Conservation (phyloP, 1,284 basidiomycete genomes). For the Pterula multifida region DNA sequence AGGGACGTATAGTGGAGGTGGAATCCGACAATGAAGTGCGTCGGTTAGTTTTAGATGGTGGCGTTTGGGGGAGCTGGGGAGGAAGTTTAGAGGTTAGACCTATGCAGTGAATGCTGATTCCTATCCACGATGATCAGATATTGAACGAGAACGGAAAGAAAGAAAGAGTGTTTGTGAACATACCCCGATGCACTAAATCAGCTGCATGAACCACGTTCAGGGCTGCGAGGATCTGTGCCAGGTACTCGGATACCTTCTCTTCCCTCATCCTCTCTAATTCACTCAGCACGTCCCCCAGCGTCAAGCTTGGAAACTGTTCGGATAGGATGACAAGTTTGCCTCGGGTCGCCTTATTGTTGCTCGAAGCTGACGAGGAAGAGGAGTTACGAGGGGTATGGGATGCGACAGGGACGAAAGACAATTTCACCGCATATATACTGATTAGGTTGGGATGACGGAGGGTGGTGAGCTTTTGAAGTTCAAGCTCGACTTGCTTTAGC, state of each 20-base stretch:
- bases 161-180: no score
- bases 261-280: constrained; percentile 56
- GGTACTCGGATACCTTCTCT: constrained; percentile 60
- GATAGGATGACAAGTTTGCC: constrained; percentile 49
- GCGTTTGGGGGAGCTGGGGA: background rate
- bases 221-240: constrained; percentile 55
- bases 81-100: constrained; percentile 35
- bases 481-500: constrained; percentile 50
- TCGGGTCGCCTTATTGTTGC: constrained; percentile 27
- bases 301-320: constrained; percentile 53
- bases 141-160: no score
- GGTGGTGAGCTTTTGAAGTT: constrained; percentile 45
- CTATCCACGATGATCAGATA: no score
- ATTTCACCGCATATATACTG: constrained; percentile 51
- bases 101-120: constrained; percentile 43
- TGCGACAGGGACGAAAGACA: constrained; percentile 20
- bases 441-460: constrained; percentile 53
- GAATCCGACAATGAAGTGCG: background rate
- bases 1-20: background rate
- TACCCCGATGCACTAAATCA: constrained; percentile 55
- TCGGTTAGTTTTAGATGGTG: background rate
- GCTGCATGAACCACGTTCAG: constrained; percentile 50
- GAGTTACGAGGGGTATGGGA: background rate
- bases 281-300: constrained; percentile 54
- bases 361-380: background rate